Evolutionary conservation across 805 yeast species (phyloP), one percentile per base, ranked within the genome.

Genomic region (Komagataella pastoris): DNA sequence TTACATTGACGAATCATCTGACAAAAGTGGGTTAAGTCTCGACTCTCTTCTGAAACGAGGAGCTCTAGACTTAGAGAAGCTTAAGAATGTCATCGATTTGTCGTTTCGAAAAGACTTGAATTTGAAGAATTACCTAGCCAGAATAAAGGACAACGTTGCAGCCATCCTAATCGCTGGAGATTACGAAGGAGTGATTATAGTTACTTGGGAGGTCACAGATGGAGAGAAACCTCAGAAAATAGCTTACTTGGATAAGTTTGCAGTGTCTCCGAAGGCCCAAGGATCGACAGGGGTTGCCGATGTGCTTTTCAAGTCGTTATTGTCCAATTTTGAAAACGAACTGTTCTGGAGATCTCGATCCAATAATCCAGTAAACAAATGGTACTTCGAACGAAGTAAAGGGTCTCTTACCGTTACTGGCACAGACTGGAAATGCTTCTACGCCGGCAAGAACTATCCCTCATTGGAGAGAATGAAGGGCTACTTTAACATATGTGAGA

Each of bases 261-360:
- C 98, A 0, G 96, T 93, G 10, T 75, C 86, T 46, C 81, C 84
- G 47, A 74, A 77, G 49, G 73, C 87, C 54, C 98, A 93, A 65
- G 98, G 99, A 0, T 80, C 93, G 0, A 82, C 95, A 3, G 95
- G 97, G 3, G 81, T 91, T 12, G 97, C 99, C 0, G 99, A 93
- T 62, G 80, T 93, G 19, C 82, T 91, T 21, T 89, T 93, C 71
- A 93, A 91, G 62, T 74, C 85, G 6, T 79, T 93, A 72, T 68
- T 80, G 7, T 71, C 72, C 46, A 78, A 77, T 49, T 90, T 82
- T 61, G 85, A 88, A 0, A 67, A 74, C 14, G 93, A 88, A 61
- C 64, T 89, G 10, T 68, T 93, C 1, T 93, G 99, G 99, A 77
- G 99, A 59, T 91, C 98, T 1, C 71, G 96, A 48, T 76, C 76